Evolutionary conservation across 768 basidiomycete genomes (phyloP).

Genomic region (Crassisporium funariophilum): DNA sequence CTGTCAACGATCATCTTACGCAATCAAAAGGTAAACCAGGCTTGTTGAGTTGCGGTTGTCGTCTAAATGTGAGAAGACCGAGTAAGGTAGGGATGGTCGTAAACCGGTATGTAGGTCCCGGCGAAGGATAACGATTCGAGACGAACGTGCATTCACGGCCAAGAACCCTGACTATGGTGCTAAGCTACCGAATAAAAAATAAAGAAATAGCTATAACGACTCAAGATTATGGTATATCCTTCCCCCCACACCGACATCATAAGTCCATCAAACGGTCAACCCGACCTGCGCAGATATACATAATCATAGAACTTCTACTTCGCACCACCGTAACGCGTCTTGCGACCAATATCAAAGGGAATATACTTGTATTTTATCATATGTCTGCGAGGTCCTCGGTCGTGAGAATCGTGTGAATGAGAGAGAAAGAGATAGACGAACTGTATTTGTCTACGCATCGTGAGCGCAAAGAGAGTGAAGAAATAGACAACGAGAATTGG

Average conservation of each 20-base stretch:
- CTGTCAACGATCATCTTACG: no score
- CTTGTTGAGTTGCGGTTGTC: no score
- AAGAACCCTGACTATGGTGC: background rate
- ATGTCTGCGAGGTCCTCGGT: conserved; percentile 56
- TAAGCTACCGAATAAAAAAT: conserved; percentile 18
- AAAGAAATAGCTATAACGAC: conserved; percentile 16
- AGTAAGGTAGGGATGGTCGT: no score
- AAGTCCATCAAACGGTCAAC: conserved; percentile 11
- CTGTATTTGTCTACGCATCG: conserved; percentile 97
- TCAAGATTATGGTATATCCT: conserved; percentile 28
- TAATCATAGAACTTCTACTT: conserved; percentile 46
- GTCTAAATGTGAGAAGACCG: no score
- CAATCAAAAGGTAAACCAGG: no score
- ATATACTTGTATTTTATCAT: conserved; percentile 99
- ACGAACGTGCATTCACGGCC: background rate
- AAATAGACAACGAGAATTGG: conserved; percentile 98
- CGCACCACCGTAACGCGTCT: conserved; percentile 76
- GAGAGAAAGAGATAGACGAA: conserved; percentile 42
- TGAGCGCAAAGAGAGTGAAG: conserved; percentile 90
- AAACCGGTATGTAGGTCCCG: background rate
- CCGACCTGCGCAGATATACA: conserved; percentile 6
- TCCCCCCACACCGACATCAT: conserved; percentile 6
- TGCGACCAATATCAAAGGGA: conserved; percentile 94
- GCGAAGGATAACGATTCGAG: background rate
- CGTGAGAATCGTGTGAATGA: conserved; percentile 7